phyloP scores from a whole-genome alignment of 148 eudicot genomes.

The Rhododendron vialii region DNA sequence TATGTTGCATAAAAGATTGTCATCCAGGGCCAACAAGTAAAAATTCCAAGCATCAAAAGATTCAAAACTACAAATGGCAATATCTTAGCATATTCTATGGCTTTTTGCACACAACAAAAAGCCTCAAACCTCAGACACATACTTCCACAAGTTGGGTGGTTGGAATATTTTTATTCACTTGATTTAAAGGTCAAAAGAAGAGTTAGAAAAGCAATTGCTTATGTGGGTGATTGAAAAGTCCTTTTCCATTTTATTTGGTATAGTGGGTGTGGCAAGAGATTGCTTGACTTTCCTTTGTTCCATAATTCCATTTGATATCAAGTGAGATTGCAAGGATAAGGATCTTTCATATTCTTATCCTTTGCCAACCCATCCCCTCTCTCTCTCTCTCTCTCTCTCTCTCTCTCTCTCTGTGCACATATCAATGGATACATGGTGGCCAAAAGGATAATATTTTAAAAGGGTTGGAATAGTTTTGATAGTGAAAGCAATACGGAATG shows the following conservation, averaged over 20 bases:
- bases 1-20: neutral
- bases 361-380: neutral
- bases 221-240: neutral
- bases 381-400: neutral
- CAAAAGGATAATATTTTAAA: neutral
- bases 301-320: neutral
- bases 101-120: neutral
- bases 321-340: slow-evolving; percentile 8
- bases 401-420: neutral
- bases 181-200: neutral
- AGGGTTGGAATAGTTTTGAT: neutral
- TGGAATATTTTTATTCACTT: neutral
- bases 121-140: neutral
- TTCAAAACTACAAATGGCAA: neutral
- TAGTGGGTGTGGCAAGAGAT: slow-evolving; percentile 8
- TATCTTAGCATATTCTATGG: neutral
- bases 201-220: neutral
- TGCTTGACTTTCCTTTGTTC: slow-evolving; percentile 5
- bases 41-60: neutral
- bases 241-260: neutral
- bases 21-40: neutral
- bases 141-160: neutral
- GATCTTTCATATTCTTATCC: slow-evolving; percentile 3
- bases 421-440: neutral
- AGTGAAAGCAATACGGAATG: neutral